phyloP scores from a whole-genome alignment of 176 grass and related monocot species.

The Triticum monococcum region DNA sequence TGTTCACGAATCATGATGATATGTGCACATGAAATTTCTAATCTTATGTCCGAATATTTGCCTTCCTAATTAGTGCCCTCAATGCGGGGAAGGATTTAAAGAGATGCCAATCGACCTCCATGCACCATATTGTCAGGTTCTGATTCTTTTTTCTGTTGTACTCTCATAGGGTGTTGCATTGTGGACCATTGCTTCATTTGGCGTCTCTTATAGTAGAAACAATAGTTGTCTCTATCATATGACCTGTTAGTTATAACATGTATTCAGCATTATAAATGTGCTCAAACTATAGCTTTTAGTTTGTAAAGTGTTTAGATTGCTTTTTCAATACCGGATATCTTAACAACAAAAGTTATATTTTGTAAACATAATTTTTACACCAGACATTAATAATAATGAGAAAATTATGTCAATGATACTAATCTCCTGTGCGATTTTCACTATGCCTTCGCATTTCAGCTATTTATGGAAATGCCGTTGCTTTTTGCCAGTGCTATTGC shows the following conservation, averaged over 20 bases:
- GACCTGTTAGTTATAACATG: too few species aligned
- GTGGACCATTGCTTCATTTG: too few species aligned
- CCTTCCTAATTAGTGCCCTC: slow-evolving; percentile 46
- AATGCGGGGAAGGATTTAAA: slow-evolving; percentile 44
- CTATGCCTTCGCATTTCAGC: too few species aligned
- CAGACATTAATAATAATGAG: neutral
- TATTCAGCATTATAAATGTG: neutral
- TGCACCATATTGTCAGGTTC: slow-evolving; percentile 9
- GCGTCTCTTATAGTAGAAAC: too few species aligned
- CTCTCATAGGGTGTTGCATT: neutral
- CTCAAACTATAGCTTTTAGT: neutral
- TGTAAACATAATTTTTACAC: neutral
- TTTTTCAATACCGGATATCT: neutral
- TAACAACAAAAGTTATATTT: neutral
- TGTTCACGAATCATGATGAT: neutral
- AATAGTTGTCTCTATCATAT: too few species aligned
- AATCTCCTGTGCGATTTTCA: too few species aligned
- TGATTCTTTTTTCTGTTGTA: neutral
- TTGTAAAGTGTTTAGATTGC: neutral
- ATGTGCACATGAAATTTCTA: neutral
- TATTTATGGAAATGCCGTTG: too few species aligned
- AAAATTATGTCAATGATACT: too few species aligned
- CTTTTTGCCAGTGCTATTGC: too few species aligned
- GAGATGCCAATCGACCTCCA: slow-evolving; percentile 43
- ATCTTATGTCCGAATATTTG: neutral